A percentile compares a stretch with the other conserved stretches of the same genome.
These are phyloP conservation scores for Clavispora santaluciae DNA, from an alignment of 805 yeast genomes.

Conservation along the genomic window DNA sequence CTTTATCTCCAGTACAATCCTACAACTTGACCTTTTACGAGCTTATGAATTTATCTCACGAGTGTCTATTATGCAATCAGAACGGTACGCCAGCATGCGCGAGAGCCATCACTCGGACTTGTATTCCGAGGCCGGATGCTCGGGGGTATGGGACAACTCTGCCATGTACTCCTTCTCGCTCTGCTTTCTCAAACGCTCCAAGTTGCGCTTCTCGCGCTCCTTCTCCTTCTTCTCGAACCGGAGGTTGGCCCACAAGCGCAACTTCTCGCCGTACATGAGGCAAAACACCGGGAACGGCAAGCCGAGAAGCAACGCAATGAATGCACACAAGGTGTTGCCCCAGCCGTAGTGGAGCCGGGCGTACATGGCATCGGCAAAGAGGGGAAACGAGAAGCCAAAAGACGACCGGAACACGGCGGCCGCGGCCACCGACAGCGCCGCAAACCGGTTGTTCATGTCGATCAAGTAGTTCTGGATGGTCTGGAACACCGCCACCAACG, in stretches of 20 bases:
- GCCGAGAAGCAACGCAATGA: conserved; percentile 53
- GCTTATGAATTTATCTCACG: no score
- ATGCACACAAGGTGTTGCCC: conserved; percentile 63
- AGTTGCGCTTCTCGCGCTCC: conserved; percentile 37
- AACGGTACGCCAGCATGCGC: no score
- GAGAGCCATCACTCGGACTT: no score
- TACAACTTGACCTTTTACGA: no score
- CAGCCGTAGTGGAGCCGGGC: conserved; percentile 57
- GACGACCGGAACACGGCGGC: conserved; percentile 63
- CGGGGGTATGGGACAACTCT: no score
- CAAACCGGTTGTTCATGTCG: conserved; percentile 62
- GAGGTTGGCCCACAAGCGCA: conserved; percentile 56
- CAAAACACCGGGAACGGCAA: conserved; percentile 65
- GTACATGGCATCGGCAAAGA: conserved; percentile 59
- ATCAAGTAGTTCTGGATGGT: conserved; percentile 64
- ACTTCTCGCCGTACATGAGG: conserved; percentile 48
- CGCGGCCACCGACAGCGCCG: conserved; percentile 68
- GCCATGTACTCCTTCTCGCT: conserved; percentile 10
- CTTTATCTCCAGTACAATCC: no score
- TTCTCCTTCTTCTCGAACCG: conserved; percentile 46
- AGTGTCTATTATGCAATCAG: no score
- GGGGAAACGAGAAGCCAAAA: conserved; percentile 67
- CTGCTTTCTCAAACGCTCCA: conserved; percentile 26
- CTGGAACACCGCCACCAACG: conserved; percentile 60
- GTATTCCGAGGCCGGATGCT: no score